Evolutionary conservation across 495 filamentous ascomycete genomes (phyloP).

Genomic region (Parachaetomium inaequale): DNA sequence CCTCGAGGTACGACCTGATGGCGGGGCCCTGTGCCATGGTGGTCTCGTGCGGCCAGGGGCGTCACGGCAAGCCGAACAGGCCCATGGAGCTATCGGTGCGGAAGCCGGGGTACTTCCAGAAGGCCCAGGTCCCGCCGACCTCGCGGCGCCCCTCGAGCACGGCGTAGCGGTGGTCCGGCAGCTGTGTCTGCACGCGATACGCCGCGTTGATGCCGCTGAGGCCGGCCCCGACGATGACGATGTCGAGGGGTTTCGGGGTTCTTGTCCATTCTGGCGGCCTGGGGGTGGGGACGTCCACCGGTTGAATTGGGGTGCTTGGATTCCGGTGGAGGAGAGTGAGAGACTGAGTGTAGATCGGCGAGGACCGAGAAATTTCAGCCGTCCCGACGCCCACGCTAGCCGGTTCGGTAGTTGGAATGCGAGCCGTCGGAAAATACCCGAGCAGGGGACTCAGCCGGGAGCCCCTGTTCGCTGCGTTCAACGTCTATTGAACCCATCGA

Average conservation of each 20-base stretch:
- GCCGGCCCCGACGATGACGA: slow-evolving; percentile 69
- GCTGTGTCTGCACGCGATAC: slow-evolving; percentile 61
- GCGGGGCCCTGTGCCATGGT: slow-evolving; percentile 58
- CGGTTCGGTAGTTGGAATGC: too few species aligned
- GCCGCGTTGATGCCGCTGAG: slow-evolving; percentile 74
- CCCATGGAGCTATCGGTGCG: slow-evolving; percentile 66
- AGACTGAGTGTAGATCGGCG: too few species aligned
- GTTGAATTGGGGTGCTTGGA: too few species aligned
- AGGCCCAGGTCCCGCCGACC: slow-evolving; percentile 69
- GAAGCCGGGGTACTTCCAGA: slow-evolving; percentile 68
- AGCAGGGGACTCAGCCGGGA: too few species aligned
- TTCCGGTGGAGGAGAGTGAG: too few species aligned
- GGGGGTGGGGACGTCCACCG: too few species aligned
- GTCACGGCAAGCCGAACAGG: slow-evolving; percentile 66
- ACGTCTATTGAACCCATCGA: too few species aligned
- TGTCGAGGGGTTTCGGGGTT: slow-evolving; percentile 45
- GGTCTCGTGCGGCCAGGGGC: slow-evolving; percentile 57
- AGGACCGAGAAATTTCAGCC: too few species aligned
- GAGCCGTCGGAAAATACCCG: too few species aligned
- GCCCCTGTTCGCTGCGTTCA: too few species aligned
- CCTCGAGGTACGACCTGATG: slow-evolving; percentile 61
- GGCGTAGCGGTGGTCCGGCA: slow-evolving; percentile 54
- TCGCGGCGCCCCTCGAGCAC: slow-evolving; percentile 59
- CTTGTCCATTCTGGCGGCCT: slow-evolving; percentile 6
- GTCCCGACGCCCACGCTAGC: too few species aligned